Evolutionary conservation across 2,329 filamentous ascomycete species (phyloP).

Genomic region (Penicillium sp.): DNA sequence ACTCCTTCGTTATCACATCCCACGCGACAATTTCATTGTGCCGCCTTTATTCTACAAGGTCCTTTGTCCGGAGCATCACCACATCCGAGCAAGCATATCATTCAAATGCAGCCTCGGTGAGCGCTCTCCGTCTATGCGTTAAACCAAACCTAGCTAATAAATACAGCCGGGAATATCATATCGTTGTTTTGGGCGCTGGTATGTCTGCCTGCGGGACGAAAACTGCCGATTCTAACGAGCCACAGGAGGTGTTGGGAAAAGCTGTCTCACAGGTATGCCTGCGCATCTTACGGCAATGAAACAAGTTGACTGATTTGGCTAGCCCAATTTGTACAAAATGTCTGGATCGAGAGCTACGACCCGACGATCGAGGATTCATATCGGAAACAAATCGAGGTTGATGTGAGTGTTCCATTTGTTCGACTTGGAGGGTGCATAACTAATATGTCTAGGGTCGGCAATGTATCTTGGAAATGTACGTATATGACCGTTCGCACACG

Average conservation of each 20-base stretch:
- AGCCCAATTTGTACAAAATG: constrained; percentile 92
- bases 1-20: background rate
- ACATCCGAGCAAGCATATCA: background rate
- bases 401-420: constrained; percentile 57
- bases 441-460: constrained; percentile 65
- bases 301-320: constrained; percentile 11
- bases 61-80: background rate
- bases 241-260: constrained; percentile 84
- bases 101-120: constrained; percentile 12
- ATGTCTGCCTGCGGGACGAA: constrained; percentile 20
- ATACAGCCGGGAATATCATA: constrained; percentile 69
- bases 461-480: constrained; percentile 85
- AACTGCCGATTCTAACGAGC: constrained; percentile 9
- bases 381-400: constrained; percentile 81
- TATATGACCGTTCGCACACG: constrained; percentile 14
- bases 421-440: background rate
- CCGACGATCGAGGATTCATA: constrained; percentile 87
- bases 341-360: constrained; percentile 90
- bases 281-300: constrained; percentile 8
- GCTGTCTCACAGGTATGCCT: constrained; percentile 83
- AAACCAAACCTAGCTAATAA: background rate
- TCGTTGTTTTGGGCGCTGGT: constrained; percentile 79
- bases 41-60: background rate
- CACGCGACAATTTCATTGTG: background rate
- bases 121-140: background rate